Evolutionary conservation across 768 basidiomycete species (phyloP), one percentile per base, ranked within the genome.

Genomic region (Russula compacta): DNA sequence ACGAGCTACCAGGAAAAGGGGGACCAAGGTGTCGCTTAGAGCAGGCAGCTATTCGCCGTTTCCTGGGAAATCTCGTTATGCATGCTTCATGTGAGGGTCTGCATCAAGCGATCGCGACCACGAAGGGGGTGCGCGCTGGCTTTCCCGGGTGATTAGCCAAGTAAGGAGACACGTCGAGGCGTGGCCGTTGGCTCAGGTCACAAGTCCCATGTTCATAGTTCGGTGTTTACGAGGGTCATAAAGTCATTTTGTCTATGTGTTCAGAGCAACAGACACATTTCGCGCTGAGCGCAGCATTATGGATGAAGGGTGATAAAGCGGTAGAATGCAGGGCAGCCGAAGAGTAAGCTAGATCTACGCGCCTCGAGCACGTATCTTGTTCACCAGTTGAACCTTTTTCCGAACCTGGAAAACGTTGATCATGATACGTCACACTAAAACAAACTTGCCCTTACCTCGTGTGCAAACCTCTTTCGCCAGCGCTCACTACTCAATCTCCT

Each of bases 321-420:
- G 46, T 47, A 38, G 33, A 48, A 53, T 19, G 55, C 50, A 63
- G 33, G 42, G 40, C 52, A 59, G 21, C 42, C 36, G 29, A 43
- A 36, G 19, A 47, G 51, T 57, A 63, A 52, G 51, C 51, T 48
- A 60, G 49, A 74, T 62, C 68, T 74, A 90, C 69, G 83, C 83
- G 68, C 88, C 87, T 64, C 88, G 82, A 63, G 81, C 81, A 68
- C 87, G 85, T 69, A 92, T 92, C 73, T 84, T 83, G 63, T 81
- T 80, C 65, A 92, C 90, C 38, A 92, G 74, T 69, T 87, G 82
- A 40, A 92, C 87, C 75, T 88, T 92, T 76, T 83, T 82, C 72
- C 90, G 82, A 63, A 92, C 89, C 90, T 92, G 68, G n/a, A 65
- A 60, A 61, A 38, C 64, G 62, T 56, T 59, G 60, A 59, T 61